phyloP scores from a whole-genome alignment of 2,329 filamentous ascomycete species.

The Monosporascus sp. region DNA sequence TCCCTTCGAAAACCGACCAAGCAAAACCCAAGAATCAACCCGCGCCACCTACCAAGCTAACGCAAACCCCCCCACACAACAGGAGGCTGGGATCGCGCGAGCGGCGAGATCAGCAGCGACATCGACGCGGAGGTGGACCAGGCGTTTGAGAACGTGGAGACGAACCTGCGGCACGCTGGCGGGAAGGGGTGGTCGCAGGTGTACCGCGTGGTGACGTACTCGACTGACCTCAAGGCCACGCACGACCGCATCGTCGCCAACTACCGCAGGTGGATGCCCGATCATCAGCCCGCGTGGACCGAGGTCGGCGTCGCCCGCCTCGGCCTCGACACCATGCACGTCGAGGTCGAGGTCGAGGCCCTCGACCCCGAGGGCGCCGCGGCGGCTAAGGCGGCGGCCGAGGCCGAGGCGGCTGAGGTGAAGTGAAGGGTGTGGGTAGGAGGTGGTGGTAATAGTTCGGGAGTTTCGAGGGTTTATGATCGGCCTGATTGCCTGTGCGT shows the following conservation, averaged over 20 bases:
- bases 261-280: conserved; percentile 44
- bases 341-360: conserved; percentile 55
- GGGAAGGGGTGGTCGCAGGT: conserved; percentile 54
- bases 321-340: conserved; percentile 44
- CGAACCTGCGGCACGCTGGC: conserved; percentile 44
- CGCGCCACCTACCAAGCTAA: neutral
- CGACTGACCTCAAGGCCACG: conserved; percentile 32
- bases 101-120: conserved; percentile 23
- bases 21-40: no score
- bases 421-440: neutral
- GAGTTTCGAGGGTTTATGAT: no score
- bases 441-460: no score
- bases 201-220: conserved; percentile 41
- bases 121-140: conserved; percentile 42
- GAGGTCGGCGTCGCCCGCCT: conserved; percentile 44
- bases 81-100: conserved; percentile 30
- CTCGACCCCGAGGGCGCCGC: conserved; percentile 27
- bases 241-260: conserved; percentile 39
- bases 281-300: conserved; percentile 50
- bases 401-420: neutral
- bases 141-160: conserved; percentile 54
- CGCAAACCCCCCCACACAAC: neutral
- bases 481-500: no score
- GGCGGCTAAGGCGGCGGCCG: neutral
- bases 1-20: no score